Evolutionary conservation across 805 yeast species (phyloP).

Genomic region (Pichia exigua): DNA sequence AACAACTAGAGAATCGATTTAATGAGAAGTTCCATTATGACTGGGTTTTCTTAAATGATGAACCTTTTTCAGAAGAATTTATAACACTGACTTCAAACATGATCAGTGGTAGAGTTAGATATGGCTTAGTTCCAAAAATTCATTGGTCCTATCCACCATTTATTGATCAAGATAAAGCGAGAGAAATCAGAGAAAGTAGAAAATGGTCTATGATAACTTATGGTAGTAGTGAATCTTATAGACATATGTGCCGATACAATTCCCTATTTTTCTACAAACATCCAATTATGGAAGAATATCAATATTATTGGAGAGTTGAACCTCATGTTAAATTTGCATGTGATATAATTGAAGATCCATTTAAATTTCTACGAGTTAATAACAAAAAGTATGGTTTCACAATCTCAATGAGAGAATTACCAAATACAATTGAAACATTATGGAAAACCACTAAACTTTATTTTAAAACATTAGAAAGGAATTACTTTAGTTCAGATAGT

Average conservation of each 20-base stretch:
- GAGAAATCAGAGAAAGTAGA: conserved; percentile 27
- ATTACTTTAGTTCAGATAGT: neutral
- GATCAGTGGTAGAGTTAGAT: conserved; percentile 39
- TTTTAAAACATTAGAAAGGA: conserved; percentile 21
- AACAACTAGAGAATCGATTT: conserved; percentile 34
- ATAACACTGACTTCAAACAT: conserved; percentile 29
- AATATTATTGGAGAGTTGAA: conserved; percentile 57
- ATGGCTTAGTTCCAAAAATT: conserved; percentile 39
- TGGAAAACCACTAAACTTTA: conserved; percentile 42
- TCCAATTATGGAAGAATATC: conserved; percentile 42
- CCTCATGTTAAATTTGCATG: conserved; percentile 45
- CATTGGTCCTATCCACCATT: conserved; percentile 48
- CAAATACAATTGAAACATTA: conserved; percentile 42
- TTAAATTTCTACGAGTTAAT: conserved; percentile 44
- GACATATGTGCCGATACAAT: conserved; percentile 59
- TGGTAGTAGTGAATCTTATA: conserved; percentile 57
- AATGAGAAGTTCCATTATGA: conserved; percentile 33
- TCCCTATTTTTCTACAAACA: conserved; percentile 50
- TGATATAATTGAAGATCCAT: conserved; percentile 49
- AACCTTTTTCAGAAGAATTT: conserved; percentile 37
- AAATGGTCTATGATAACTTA: conserved; percentile 39
- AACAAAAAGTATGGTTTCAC: conserved; percentile 46
- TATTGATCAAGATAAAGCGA: conserved; percentile 36
- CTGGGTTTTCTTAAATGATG: conserved; percentile 43
- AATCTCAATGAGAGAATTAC: conserved; percentile 43